Base-by-base conservation (phyloP, 2,329 filamentous ascomycete species). In the Penicillium expansum region DNA sequence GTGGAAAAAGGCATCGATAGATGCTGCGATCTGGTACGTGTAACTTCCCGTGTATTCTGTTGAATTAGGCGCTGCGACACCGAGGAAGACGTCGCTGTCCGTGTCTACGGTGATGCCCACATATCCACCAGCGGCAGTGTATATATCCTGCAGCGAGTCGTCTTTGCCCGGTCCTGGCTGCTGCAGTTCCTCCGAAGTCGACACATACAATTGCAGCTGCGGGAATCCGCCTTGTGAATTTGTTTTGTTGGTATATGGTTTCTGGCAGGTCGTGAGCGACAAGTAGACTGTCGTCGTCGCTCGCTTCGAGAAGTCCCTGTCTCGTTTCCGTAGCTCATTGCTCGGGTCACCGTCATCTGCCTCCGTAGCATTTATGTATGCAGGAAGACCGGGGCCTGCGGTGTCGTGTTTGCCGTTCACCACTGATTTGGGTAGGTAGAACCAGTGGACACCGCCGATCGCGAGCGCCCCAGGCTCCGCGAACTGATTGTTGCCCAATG, bases 221-320 rank as follows among this genome's bases (percentile, higher is more conserved):
- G 89, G 88, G 13, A 89, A 83, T 1, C 77, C 48, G 30, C 56
- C 65, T 11, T 63, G 68, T 14, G 75, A 72, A 50, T 76, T 66
- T 11, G 77, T 75, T 2, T 75, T 77, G 39, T 82, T 83, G 39
- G 81, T 78, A 20, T 75, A 71, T 13, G 93, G 94, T 66, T 95
- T 91, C 27, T 84, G 74, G 73, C 94, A 99, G 1, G 90, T 92
- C 63, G 92, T 97, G 42, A 92, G 86, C 2, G 92, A 92, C 52
- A 99, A 82, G 72, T 89, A 97, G 3, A 97, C 79, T 1, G 76
- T 83, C 38, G 76, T 83, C 41, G 74, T 79, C 16, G 74, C 73
- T 24, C 74, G 69, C 24, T 69, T 67, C 30, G 65, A 52, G 41
- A 67, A 38, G 20, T 62, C 39, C 29, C 4, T n/a, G 16, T 44